phyloP scores from a whole-genome alignment of 176 grass and related monocot genomes.

The Elaeis guineensis region DNA sequence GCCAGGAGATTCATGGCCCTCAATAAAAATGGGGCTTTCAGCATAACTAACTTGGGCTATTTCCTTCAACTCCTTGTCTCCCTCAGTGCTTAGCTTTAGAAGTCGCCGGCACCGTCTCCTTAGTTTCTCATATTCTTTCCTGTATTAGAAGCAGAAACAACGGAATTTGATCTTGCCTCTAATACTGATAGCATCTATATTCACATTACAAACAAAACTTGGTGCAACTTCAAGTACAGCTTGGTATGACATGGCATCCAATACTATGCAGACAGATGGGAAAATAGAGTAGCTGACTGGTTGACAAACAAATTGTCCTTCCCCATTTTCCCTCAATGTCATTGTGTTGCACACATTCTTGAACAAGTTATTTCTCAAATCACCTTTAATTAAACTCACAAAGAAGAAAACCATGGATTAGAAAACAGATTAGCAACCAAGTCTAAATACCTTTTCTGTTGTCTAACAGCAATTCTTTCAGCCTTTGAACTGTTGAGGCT shows the following conservation, averaged over 20 bases:
- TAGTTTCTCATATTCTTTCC: slow-evolving; percentile 97
- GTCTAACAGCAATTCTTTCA: slow-evolving; percentile 52
- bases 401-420: slow-evolving; percentile 1
- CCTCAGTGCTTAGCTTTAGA: slow-evolving; percentile 40
- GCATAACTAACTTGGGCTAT: slow-evolving; percentile 47
- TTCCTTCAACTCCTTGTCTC: slow-evolving; percentile 48
- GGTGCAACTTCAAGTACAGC: background rate
- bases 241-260: too few relatives aligned
- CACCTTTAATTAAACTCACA: background rate
- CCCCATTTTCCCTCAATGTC: too few relatives aligned
- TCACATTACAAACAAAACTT: background rate
- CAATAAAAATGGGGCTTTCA: slow-evolving; percentile 41
- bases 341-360: too few relatives aligned
- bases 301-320: too few relatives aligned
- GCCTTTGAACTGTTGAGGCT: slow-evolving; percentile 59
- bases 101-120: slow-evolving; percentile 64
- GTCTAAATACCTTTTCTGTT: slow-evolving; percentile 64
- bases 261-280: too few relatives aligned
- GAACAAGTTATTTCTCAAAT: too few relatives aligned
- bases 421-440: background rate
- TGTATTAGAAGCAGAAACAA: slow-evolving; percentile 10
- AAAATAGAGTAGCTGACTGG: background rate
- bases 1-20: slow-evolving; percentile 53
- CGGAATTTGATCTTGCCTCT: too few relatives aligned
- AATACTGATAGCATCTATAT: background rate